Conservation (phyloP, 2,329 filamentous ascomycete species). For the Pseudogymnoascus pannorum region DNA sequence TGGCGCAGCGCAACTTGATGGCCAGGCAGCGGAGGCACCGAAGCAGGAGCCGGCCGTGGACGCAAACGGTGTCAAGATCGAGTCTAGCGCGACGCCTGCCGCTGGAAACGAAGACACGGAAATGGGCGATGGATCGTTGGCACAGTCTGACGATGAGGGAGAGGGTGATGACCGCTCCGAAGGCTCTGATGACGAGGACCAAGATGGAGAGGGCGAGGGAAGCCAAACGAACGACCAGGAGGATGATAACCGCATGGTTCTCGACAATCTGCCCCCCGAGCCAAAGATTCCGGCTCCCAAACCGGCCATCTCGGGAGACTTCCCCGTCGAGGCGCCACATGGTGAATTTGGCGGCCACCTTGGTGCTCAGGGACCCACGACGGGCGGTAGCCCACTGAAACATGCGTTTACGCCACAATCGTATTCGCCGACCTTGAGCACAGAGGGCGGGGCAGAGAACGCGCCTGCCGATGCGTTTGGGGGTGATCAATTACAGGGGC, state of each 20-base stretch:
- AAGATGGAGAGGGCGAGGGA: slow-evolving; percentile 6
- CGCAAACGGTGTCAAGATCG: slow-evolving; percentile 22
- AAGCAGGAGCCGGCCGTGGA: background rate
- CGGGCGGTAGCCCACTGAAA: background rate
- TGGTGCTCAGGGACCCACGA: background rate
- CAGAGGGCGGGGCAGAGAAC: background rate
- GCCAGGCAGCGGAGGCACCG: background rate
- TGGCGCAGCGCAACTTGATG: slow-evolving; percentile 10
- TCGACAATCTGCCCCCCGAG: background rate
- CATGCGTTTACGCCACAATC: background rate
- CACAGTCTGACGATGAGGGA: slow-evolving; percentile 31
- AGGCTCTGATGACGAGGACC: slow-evolving; percentile 19
- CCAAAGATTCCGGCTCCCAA: background rate
- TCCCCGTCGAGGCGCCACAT: background rate
- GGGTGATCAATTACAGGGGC: background rate
- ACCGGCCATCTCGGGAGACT: background rate
- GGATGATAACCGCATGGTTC: background rate
- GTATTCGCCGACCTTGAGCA: background rate
- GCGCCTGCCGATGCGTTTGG: background rate
- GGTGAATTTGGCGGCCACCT: background rate
- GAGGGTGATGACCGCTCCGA: slow-evolving; percentile 38
- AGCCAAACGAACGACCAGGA: background rate
- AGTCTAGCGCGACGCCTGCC: slow-evolving; percentile 16
- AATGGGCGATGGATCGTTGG: slow-evolving; percentile 26
- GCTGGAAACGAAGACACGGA: slow-evolving; percentile 26